phyloP scores from a whole-genome alignment of 2,329 filamentous ascomycete genomes.

The Aspergillus thermomutatus region DNA sequence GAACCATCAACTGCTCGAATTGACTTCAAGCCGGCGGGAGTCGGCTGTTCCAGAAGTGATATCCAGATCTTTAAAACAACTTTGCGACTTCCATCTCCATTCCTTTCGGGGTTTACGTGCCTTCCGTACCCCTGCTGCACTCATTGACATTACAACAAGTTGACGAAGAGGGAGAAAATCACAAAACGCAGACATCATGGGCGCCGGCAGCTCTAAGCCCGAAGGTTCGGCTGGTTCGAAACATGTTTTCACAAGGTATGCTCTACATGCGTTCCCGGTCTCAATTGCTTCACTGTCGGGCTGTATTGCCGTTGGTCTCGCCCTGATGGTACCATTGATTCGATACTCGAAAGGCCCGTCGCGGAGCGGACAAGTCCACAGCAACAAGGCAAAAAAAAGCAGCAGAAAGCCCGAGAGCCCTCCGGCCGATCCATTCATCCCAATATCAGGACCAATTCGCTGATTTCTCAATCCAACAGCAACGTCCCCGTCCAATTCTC shows the following conservation, averaged over 20 bases:
- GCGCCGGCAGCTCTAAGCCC: constrained; percentile 61
- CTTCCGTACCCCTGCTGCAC: neutral
- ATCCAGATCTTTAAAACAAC: neutral
- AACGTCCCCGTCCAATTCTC: constrained; percentile 66
- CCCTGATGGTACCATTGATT: neutral
- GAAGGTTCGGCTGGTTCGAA: constrained; percentile 49
- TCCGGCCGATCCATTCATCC: neutral
- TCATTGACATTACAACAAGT: neutral
- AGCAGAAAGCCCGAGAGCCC: neutral
- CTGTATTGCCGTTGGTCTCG: neutral
- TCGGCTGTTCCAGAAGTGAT: neutral
- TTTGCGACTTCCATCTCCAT: neutral
- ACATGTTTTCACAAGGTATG: constrained; percentile 61
- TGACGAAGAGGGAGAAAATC: neutral
- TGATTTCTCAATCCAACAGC: constrained; percentile 20
- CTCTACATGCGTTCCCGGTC: neutral
- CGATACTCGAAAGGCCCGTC: neutral
- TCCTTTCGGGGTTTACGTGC: neutral
- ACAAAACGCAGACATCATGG: constrained; percentile 46
- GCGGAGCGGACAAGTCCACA: neutral
- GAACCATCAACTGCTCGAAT: neutral
- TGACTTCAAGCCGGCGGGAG: constrained; percentile 1
- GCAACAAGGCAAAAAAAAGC: neutral
- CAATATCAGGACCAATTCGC: constrained; percentile 15
- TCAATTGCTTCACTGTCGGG: neutral